Base-by-base conservation (phyloP, 805 yeast species). In the Nematodospora valgi region DNA sequence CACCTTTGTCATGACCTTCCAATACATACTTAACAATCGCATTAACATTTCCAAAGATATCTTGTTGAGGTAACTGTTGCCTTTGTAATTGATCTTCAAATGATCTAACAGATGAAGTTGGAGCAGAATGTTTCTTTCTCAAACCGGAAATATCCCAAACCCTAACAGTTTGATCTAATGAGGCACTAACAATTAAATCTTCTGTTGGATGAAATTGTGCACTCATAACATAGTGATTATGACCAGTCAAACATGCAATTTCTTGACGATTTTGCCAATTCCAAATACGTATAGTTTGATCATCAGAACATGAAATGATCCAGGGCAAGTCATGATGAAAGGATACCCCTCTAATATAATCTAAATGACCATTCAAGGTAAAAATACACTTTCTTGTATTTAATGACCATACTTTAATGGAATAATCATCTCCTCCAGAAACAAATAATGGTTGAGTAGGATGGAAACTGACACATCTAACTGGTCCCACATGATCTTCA, bases 221-320 rank as follows among this genome's bases (percentile, higher is more conserved):
- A 51, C 94, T 85, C 93, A 93, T 86, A 37, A 93, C 97, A 62
- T 94, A 93, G 67, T 93, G 98, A 64, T 87, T 89, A 63, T 93
- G 99, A 43, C 99, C 98, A 6, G 98, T 91, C 48, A 93, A 68
- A 53, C 96, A 87, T 7, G 98, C 98, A 54, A 93, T 84, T 53
- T 93, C 98, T 59, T 88, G 91, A 50, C 98, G 80, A 59, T 89
- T 89, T 70, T 94, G 98, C 98, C 98, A 93, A 67, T 93, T 94
- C 99, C 99, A 93, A 47, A 93, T 91, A 59, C 99, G 77, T 46
- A 94, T 88, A 21, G 99, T 93, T 66, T 93, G 98, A 70, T 93
- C 99, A 63, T 93, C 99, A 29, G 96, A 86, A 42, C 93, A 81
- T 17, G 96, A 83, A 41, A 93, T 78, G 55, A 93, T 85, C 98